Evolutionary conservation across 225 moss, liverwort and hornwort genomes (phyloP), one percentile per base, ranked within the genome.

Genomic region (Sphagnum contortum): DNA sequence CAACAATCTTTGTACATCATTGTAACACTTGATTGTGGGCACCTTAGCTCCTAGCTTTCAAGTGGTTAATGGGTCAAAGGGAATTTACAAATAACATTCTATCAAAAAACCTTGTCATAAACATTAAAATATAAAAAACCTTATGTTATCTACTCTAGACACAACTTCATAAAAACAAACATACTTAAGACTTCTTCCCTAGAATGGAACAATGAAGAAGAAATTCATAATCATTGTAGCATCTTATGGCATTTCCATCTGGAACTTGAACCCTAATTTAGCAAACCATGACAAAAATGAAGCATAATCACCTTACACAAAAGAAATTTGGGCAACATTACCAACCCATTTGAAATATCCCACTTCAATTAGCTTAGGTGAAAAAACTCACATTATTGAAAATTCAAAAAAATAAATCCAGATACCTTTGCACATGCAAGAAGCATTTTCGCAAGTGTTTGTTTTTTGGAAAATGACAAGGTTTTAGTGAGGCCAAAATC

Each of bases 141-240:
- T 13, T 13, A 46, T 13, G 9, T 46, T 8, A 13, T 2, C 45
- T 45, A 45, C 3, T 44, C 44, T 48, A 44, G 47, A 7, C 47
- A 48, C 48, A 12, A 49, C 3, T 10, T 55, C 5, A 58, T 50
- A 53, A 47, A 47, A 52, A 10, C 3, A 8, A 64, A 72, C 72
- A 75, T 88, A 95, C 94, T 63, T 83, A 75, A 14, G 94, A 87
- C 61, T 91, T 86, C 75, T 91, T 95, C 49, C 91, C 94, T 47
- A 91, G 94, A 61, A 91, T 75, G n/a, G 94, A 95, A 55, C 91
- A 89, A 60, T 91, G 94, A 95, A 95, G 73, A 95, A 95, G 71
- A 95, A 91, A 52, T 83, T 95, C n/a, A 87, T 91, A 52, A 88
- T 89, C 74, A 88, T 86, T 91, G 91, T 95, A 45, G 86, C 91